Conservation (phyloP, 2,329 filamentous ascomycete genomes). For the Fusarium pseudoanthophilum region DNA sequence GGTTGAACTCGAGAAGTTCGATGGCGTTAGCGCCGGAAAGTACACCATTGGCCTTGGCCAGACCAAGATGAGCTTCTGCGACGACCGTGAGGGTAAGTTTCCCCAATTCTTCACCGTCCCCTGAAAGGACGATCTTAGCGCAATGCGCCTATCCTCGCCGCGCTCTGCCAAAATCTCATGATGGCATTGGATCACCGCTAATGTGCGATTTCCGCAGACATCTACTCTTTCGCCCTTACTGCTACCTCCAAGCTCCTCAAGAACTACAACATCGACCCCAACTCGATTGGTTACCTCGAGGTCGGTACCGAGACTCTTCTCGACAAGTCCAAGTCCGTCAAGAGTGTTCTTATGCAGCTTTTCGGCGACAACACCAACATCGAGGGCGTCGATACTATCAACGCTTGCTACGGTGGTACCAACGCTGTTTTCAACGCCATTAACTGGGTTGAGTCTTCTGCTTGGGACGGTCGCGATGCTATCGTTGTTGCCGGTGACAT, state of each 20-base stretch:
- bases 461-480: constrained; percentile 85
- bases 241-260: constrained; percentile 79
- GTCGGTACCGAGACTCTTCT: constrained; percentile 87
- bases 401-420: constrained; percentile 88
- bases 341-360: constrained; percentile 88
- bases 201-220: constrained; percentile 65
- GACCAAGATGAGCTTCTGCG: constrained; percentile 93
- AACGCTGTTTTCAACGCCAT: constrained; percentile 85
- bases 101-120: constrained; percentile 25
- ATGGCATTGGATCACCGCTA: constrained; percentile 24
- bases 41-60: constrained; percentile 93
- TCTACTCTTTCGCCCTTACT: constrained; percentile 87
- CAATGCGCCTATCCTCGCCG: constrained; percentile 12
- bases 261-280: constrained; percentile 85
- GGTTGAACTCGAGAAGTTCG: constrained; percentile 84
- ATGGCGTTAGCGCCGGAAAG: constrained; percentile 83
- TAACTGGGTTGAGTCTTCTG: constrained; percentile 89
- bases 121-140: constrained; percentile 15
- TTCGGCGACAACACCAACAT: constrained; percentile 86
- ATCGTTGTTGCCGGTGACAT: constrained; percentile 86
- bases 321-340: constrained; percentile 92
- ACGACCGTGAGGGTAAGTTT: constrained; percentile 80
- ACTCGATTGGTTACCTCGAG: constrained; percentile 82
- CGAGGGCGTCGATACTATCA: constrained; percentile 84
- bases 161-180: neutral